Percentiles rank a stretch among this genome's conserved stretches.
phyloP scores from a whole-genome alignment of 2,329 filamentous ascomycete genomes.

The Knufia petricola region DNA sequence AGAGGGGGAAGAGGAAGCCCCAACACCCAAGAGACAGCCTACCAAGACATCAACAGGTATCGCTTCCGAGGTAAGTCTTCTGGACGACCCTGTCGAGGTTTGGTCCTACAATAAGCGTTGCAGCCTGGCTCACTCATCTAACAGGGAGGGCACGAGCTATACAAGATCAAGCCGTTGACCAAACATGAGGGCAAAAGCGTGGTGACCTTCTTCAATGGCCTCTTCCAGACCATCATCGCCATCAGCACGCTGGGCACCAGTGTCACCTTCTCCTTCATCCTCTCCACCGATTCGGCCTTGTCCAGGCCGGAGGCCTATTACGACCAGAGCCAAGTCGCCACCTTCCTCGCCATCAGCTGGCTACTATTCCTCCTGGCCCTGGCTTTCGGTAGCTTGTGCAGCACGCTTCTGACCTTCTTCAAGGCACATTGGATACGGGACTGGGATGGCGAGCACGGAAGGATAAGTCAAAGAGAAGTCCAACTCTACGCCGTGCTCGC shows the following conservation, averaged over 20 bases:
- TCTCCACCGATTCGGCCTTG: conserved; percentile 17
- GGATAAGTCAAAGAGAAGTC: conserved; percentile 16
- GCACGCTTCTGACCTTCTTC: conserved; percentile 23
- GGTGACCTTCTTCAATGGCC: conserved; percentile 21
- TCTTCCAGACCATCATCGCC: conserved; percentile 22
- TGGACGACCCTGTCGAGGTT: no score
- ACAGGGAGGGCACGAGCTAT: conserved; percentile 18
- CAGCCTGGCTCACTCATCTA: conserved; percentile 6
- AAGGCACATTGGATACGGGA: conserved; percentile 21
- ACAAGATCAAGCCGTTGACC: conserved; percentile 18
- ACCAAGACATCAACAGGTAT: conserved; percentile 1
- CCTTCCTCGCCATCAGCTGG: conserved; percentile 22
- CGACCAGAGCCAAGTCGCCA: conserved; percentile 12
- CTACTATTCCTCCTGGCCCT: conserved; percentile 23
- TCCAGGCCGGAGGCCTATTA: conserved; percentile 12
- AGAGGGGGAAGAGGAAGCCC: background rate
- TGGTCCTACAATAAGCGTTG: background rate
- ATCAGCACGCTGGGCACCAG: conserved; percentile 21
- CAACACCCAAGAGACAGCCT: background rate
- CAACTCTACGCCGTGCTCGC: conserved; percentile 20
- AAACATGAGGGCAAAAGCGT: conserved; percentile 19
- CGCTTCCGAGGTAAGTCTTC: no score
- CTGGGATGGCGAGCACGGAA: conserved; percentile 21
- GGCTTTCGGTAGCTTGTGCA: conserved; percentile 20
- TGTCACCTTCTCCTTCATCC: conserved; percentile 23